Conservation (phyloP, 2,329 filamentous ascomycete genomes). For the Colletotrichum tamarilloi region DNA sequence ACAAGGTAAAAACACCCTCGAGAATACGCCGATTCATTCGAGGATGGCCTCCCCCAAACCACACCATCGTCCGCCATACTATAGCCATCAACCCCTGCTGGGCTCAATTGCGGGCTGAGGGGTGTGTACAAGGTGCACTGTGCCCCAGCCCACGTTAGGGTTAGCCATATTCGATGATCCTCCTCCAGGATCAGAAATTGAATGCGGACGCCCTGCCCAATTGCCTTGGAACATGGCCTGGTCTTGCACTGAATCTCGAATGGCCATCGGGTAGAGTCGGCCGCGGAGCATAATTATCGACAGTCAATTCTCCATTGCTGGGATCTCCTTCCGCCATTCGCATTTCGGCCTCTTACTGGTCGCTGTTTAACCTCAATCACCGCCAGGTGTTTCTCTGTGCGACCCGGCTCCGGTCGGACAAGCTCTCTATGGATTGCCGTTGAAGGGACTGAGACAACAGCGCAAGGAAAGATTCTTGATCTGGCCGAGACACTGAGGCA, state of each 20-base stretch:
- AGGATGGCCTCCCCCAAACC: background rate
- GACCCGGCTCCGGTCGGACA: slow-evolving; percentile 16
- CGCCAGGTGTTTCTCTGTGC: slow-evolving; percentile 19
- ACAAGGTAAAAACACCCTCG: background rate
- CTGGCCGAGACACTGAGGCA: slow-evolving; percentile 17
- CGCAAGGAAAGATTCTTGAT: background rate
- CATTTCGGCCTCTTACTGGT: slow-evolving; percentile 12
- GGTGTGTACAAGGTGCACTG: slow-evolving; percentile 24
- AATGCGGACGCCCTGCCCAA: slow-evolving; percentile 25
- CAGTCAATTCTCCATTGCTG: slow-evolving; percentile 10
- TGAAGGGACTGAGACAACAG: slow-evolving; percentile 12
- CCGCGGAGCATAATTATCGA: slow-evolving; percentile 13
- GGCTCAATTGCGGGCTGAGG: slow-evolving; percentile 6
- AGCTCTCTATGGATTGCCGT: slow-evolving; percentile 28
- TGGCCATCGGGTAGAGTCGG: slow-evolving; percentile 30
- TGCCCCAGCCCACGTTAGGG: slow-evolving; percentile 20
- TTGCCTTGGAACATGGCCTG: slow-evolving; percentile 19
- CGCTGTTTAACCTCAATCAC: background rate
- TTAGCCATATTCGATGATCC: slow-evolving; percentile 30
- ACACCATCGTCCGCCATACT: slow-evolving; percentile 8
- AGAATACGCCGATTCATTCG: slow-evolving; percentile 3
- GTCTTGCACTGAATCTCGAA: background rate
- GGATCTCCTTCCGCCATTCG: background rate
- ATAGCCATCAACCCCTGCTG: slow-evolving; percentile 6
- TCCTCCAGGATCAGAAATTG: slow-evolving; percentile 36